These are phyloP conservation scores for Metschnikowia anglica DNA, from an alignment of 805 yeast genomes.

Conservation along the genomic window DNA sequence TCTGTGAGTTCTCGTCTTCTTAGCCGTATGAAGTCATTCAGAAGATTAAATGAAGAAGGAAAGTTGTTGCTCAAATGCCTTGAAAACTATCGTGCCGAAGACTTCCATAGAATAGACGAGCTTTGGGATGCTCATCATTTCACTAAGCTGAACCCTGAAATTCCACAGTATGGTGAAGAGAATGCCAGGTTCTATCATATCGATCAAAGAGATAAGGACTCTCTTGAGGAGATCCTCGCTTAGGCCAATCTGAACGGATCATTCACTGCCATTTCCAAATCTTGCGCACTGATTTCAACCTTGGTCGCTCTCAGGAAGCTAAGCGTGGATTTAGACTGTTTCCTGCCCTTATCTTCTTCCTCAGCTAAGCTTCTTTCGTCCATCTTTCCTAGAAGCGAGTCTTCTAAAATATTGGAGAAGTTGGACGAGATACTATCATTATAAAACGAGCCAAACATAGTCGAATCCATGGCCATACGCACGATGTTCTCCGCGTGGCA, in stretches of 20 bases:
- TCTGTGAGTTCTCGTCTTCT: constrained; percentile 4
- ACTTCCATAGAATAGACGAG: not conserved
- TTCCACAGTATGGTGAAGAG: constrained; percentile 17
- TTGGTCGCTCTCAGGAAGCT: constrained; percentile 23
- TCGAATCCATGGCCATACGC: constrained; percentile 48
- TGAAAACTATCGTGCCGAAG: not conserved
- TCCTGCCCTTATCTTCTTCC: constrained; percentile 14
- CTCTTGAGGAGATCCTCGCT: constrained; percentile 1
- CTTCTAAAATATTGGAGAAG: constrained; percentile 33
- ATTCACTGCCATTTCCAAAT: constrained; percentile 33
- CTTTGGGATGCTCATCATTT: constrained; percentile 8
- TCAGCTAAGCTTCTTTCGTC: constrained; percentile 15
- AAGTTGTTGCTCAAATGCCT: constrained; percentile 7
- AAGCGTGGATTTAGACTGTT: constrained; percentile 6
- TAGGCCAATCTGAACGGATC: constrained; percentile 13
- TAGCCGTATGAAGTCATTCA: constrained; percentile 6
- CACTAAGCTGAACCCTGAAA: constrained; percentile 1
- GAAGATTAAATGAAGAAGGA: constrained; percentile 7
- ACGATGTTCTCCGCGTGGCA: constrained; percentile 47
- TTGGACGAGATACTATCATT: constrained; percentile 38
- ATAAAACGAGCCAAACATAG: constrained; percentile 44
- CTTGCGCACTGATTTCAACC: constrained; percentile 40
- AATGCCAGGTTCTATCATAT: constrained; percentile 23
- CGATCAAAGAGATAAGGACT: constrained; percentile 22
- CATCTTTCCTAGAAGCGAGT: constrained; percentile 26